Percentiles rank a stretch among this genome's conserved stretches.
These are phyloP conservation scores for Neurospora sp. DNA, from an alignment of 495 filamentous ascomycete species.

Conservation along the genomic window DNA sequence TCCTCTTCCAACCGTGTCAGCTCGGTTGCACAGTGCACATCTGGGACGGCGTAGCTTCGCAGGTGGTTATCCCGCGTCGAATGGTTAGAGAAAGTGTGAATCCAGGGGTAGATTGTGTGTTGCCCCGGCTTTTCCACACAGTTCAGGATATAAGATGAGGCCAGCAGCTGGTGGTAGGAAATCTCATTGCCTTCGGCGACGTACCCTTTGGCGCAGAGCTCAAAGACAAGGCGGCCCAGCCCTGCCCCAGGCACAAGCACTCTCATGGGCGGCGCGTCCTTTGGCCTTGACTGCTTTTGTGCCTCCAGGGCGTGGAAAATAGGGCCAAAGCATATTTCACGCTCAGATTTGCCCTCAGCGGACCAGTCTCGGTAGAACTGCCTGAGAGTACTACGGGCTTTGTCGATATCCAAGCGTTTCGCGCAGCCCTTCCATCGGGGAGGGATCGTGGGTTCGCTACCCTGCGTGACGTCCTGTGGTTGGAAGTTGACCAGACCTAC, in stretches of 20 bases:
- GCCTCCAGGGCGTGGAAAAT: slow-evolving; percentile 51
- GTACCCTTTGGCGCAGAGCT: slow-evolving; percentile 69
- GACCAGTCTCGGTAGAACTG: slow-evolving; percentile 98
- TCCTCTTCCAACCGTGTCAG: slow-evolving; percentile 25
- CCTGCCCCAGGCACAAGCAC: slow-evolving; percentile 87
- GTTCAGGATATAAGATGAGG: slow-evolving; percentile 81
- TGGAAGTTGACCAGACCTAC: slow-evolving; percentile 57
- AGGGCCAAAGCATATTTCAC: slow-evolving; percentile 63
- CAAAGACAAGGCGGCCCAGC: slow-evolving; percentile 76
- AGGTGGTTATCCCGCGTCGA: slow-evolving; percentile 59
- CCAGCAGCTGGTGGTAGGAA: slow-evolving; percentile 84
- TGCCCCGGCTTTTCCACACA: slow-evolving; percentile 27
- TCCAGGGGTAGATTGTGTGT: slow-evolving; percentile 72
- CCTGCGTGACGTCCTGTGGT: background rate
- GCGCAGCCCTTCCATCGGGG: slow-evolving; percentile 56
- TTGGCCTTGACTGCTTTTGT: slow-evolving; percentile 35
- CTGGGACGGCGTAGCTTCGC: slow-evolving; percentile 58
- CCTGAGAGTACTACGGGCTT: slow-evolving; percentile 78
- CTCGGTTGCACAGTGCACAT: slow-evolving; percentile 57
- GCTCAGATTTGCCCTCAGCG: slow-evolving; percentile 60
- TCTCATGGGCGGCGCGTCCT: slow-evolving; percentile 34
- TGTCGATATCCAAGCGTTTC: slow-evolving; percentile 66
- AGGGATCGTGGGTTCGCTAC: slow-evolving; percentile 11
- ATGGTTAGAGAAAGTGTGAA: slow-evolving; percentile 73
- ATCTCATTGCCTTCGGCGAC: slow-evolving; percentile 86